Percentiles rank a stretch among this genome's conserved stretches.
phyloP scores from a whole-genome alignment of 2,329 filamentous ascomycete species.

The Pseudogymnoascus sp. region DNA sequence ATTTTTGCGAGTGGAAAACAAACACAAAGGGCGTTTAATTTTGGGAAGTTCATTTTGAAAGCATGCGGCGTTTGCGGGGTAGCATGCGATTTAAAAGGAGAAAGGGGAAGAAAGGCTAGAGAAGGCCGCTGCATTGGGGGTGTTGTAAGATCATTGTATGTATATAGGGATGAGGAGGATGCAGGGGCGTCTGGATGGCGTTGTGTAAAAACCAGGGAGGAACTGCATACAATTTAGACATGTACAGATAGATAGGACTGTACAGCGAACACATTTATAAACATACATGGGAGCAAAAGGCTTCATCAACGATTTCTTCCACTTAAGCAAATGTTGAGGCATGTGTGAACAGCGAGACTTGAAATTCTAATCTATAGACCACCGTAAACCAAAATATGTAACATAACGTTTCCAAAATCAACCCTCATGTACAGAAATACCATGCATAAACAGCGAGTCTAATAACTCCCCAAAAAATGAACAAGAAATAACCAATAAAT shows the following conservation, averaged over 20 bases:
- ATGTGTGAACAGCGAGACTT: neutral
- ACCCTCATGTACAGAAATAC: neutral
- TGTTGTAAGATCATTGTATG: conserved; percentile 10
- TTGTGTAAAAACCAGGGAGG: neutral
- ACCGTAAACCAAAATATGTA: neutral
- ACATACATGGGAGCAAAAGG: neutral
- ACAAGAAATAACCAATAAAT: neutral
- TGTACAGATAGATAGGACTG: neutral
- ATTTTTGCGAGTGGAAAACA: neutral
- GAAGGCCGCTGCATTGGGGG: neutral
- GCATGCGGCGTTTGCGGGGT: neutral
- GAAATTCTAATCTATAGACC: neutral
- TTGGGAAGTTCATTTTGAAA: neutral
- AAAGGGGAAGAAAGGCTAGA: neutral
- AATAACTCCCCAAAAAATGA: neutral
- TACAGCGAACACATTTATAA: conserved; percentile 1
- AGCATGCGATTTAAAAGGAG: neutral
- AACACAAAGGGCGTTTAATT: neutral
- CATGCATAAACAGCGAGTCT: neutral
- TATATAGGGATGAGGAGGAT: neutral
- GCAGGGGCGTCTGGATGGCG: neutral
- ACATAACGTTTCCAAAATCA: neutral
- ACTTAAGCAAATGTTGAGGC: neutral
- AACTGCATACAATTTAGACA: neutral
- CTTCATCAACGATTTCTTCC: neutral